Evolutionary conservation across 2,329 filamentous ascomycete species (phyloP), one percentile per base, ranked within the genome.

Genomic region (Cladosporium cucumerinum): DNA sequence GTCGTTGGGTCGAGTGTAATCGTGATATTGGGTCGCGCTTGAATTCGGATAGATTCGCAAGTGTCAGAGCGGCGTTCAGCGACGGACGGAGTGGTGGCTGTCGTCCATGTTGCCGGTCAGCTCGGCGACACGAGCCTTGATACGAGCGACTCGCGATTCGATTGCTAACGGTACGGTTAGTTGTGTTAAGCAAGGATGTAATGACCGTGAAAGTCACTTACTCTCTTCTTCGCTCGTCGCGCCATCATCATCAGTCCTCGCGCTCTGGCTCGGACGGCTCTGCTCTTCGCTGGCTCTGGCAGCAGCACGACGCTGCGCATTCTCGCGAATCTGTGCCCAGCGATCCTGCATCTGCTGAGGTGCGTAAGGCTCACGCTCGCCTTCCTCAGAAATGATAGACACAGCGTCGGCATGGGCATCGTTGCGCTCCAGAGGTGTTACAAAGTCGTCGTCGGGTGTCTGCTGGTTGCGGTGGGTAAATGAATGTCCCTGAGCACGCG

Each of bases 211-310:
- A 21, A 23, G 26, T 23, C 39, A 88, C 91, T 85, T 82, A 92
- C 90, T 95, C 83, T 97, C 94, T 84, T 98, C 94, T 64, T 91
- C 93, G 74, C 91, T 96, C n/a, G 91, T 95, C 71, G 96, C 92
- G n/a, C 86, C 87, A 72, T 95, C 92, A 68, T 94, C 92, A 21
- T 84, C 87, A 65, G 88, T 87, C 8, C 82, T 79, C 25, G 85
- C 71, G 67, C 79, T 82, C 46, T 83, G 83, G 69, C 76, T 78
- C 30, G 70, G 69, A 49, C 68, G 69, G 55, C 80, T 81, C 68
- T 87, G 85, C 71, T 91, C 87, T 70, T 92, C 89, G 62, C 85
- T 87, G 51, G 86, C 82, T 67, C 87, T 84, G 62, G 83, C 84
- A 62, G 83, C 84, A 39, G 90, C 91, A 66, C 93, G 86, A 67